These are phyloP conservation scores for Sugiyamaella chiloensis DNA, from an alignment of 805 yeast species.

Conservation along the genomic window DNA sequence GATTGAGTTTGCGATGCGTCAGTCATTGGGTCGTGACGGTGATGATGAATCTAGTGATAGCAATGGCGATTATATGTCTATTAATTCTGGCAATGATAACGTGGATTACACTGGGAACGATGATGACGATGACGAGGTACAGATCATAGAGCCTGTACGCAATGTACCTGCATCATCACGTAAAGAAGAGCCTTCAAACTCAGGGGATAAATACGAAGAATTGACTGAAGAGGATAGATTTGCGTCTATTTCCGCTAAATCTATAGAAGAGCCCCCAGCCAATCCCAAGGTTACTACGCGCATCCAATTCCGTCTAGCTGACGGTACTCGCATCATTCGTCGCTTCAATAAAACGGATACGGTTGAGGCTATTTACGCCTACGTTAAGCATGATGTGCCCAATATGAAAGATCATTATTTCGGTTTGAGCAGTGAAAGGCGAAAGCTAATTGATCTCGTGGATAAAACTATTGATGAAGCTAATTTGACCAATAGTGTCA, in stretches of 20 bases:
- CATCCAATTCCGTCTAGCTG: conserved; percentile 83
- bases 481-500: conserved; percentile 77
- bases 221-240: conserved; percentile 45
- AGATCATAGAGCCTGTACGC: conserved; percentile 9
- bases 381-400: conserved; percentile 58
- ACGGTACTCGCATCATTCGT: conserved; percentile 78
- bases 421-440: conserved; percentile 55
- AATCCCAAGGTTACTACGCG: conserved; percentile 61
- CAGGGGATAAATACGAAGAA: conserved; percentile 20
- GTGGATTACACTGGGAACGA: conserved; percentile 14
- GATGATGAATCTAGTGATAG: conserved; percentile 20
- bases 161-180: neutral
- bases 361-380: conserved; percentile 59
- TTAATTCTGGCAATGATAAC: conserved; percentile 11
- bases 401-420: conserved; percentile 46
- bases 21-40: conserved; percentile 47
- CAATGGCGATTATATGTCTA: conserved; percentile 9
- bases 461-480: conserved; percentile 65
- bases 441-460: conserved; percentile 52
- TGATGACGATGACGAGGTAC: conserved; percentile 9
- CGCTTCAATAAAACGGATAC: conserved; percentile 59
- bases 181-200: neutral
- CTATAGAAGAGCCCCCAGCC: conserved; percentile 61
- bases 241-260: conserved; percentile 47
- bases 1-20: conserved; percentile 66